phyloP scores from a whole-genome alignment of 805 yeast genomes.

The Candida patagonica region DNA sequence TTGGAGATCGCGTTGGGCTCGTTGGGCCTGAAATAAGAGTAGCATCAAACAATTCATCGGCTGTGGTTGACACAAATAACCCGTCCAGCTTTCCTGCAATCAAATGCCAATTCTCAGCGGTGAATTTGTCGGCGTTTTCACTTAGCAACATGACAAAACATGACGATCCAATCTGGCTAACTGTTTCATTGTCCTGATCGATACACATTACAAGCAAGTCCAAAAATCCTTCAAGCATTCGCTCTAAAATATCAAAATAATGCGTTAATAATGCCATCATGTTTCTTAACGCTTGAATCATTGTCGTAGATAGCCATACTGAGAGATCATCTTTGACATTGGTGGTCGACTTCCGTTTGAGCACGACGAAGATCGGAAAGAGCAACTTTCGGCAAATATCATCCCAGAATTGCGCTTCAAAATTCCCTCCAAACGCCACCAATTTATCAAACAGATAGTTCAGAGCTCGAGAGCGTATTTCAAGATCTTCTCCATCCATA shows the following conservation, averaged over 20 bases:
- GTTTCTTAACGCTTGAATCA: slow-evolving; percentile 88
- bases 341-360: slow-evolving; percentile 67
- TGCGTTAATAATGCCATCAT: slow-evolving; percentile 75
- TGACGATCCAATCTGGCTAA: slow-evolving; percentile 87
- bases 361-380: slow-evolving; percentile 82
- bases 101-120: slow-evolving; percentile 62
- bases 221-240: slow-evolving; percentile 70
- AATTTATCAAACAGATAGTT: slow-evolving; percentile 74
- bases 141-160: slow-evolving; percentile 73
- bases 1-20: not conserved
- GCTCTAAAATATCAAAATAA: slow-evolving; percentile 67
- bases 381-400: slow-evolving; percentile 64
- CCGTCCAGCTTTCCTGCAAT: slow-evolving; percentile 55
- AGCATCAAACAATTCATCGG: slow-evolving; percentile 58
- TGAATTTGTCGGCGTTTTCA: slow-evolving; percentile 63
- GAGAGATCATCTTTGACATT: slow-evolving; percentile 70
- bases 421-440: slow-evolving; percentile 68
- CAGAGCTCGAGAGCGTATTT: slow-evolving; percentile 83
- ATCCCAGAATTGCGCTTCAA: slow-evolving; percentile 74
- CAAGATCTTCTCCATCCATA: slow-evolving; percentile 89
- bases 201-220: slow-evolving; percentile 76
- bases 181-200: slow-evolving; percentile 94
- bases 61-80: slow-evolving; percentile 76
- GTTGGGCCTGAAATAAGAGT: slow-evolving; percentile 10
- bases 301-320: slow-evolving; percentile 93